These are phyloP conservation scores for Naganishia randhawae DNA, from an alignment of 768 basidiomycete genomes.

Conservation along the genomic window DNA sequence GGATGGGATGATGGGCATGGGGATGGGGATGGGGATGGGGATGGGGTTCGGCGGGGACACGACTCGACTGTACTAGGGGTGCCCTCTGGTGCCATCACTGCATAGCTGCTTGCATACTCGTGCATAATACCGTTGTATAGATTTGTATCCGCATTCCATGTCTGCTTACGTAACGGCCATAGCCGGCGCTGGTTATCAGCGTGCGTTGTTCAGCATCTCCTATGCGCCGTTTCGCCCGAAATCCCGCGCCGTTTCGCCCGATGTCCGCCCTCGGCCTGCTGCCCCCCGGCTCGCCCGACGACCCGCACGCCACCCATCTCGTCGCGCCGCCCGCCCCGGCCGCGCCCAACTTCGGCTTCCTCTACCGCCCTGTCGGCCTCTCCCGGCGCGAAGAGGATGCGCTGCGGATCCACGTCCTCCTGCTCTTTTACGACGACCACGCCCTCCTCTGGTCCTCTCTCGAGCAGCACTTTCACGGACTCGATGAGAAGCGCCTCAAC, in stretches of 20 bases:
- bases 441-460: conserved; percentile 29
- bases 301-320: conserved; percentile 8
- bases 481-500: conserved; percentile 24
- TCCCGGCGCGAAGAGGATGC: conserved; percentile 24
- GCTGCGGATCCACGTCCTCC: conserved; percentile 27
- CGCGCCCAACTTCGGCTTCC: conserved; percentile 18
- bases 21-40: not conserved
- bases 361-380: conserved; percentile 12
- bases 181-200: not conserved
- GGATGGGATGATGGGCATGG: conserved; percentile 20
- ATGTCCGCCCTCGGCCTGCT: conserved; percentile 2
- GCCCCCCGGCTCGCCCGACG: conserved; percentile 2
- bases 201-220: no score
- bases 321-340: not conserved
- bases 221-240: not conserved
- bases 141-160: conserved; percentile 11
- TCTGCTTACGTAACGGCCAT: not conserved
- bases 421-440: conserved; percentile 32
- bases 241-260: not conserved
- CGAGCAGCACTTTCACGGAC: conserved; percentile 25
- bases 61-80: not conserved
- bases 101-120: no score
- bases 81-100: not conserved
- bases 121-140: conserved; percentile 16
- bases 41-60: conserved; percentile 4